Conservation (phyloP, 306 rosid genomes). For the Nissolia schottii region DNA sequence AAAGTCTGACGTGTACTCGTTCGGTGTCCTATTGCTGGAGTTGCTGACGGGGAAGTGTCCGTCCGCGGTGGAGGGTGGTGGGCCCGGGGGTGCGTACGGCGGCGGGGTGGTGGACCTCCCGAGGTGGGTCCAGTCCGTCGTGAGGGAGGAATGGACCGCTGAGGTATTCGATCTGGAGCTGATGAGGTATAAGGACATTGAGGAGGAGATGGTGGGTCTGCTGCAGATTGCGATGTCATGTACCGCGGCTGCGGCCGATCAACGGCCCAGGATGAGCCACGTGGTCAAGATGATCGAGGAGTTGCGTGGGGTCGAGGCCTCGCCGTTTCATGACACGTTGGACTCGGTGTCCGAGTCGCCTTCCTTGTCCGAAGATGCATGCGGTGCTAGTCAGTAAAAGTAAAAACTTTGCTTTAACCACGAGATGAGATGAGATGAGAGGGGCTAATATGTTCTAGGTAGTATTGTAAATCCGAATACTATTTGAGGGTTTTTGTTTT, state of each 20-base stretch:
- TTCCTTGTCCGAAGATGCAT: constrained; percentile 69
- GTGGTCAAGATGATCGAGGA: constrained; percentile 91
- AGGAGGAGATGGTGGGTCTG: constrained; percentile 96
- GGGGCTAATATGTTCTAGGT: neutral
- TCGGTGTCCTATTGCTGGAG: constrained; percentile 85
- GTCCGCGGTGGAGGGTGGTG: constrained; percentile 48
- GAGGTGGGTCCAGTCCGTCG: constrained; percentile 96
- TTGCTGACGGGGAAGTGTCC: constrained; percentile 88
- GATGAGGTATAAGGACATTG: constrained; percentile 94
- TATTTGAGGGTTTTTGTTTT: neutral
- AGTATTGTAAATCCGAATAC: constrained; percentile 33
- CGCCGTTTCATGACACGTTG: constrained; percentile 60
- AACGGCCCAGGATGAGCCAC: constrained; percentile 78
- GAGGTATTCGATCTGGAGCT: constrained; percentile 94
- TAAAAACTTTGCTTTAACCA: too few species aligned
- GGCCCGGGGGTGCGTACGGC: constrained; percentile 36
- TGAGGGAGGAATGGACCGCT: constrained; percentile 98
- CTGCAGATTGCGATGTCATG: constrained; percentile 84
- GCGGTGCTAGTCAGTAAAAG: constrained; percentile 45
- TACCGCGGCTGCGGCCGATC: constrained; percentile 59
- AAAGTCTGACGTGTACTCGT: constrained; percentile 77
- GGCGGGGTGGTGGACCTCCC: constrained; percentile 67
- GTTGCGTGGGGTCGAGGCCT: constrained; percentile 71
- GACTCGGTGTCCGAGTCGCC: constrained; percentile 85
- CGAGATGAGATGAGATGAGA: too few species aligned